These are phyloP conservation scores for Aphanoascus verrucosus DNA, from an alignment of 2,329 filamentous ascomycete species.

Conservation along the genomic window DNA sequence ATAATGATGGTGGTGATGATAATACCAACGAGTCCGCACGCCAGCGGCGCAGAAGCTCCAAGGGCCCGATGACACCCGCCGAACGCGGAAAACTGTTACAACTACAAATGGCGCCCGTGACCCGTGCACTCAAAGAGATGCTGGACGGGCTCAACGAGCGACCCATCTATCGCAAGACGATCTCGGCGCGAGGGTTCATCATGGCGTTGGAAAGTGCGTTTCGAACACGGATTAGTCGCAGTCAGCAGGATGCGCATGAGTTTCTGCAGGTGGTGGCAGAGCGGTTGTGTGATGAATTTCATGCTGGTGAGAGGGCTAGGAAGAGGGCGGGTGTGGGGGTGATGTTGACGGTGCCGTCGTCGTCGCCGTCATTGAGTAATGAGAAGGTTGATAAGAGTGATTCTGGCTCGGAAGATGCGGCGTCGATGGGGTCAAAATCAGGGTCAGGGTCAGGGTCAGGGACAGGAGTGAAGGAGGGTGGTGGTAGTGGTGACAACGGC, in stretches of 20 bases:
- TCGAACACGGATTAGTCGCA: slow-evolving; percentile 76
- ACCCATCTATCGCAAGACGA: slow-evolving; percentile 86
- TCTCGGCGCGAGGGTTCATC: slow-evolving; percentile 78
- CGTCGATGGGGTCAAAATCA: slow-evolving; percentile 28
- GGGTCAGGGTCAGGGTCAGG: slow-evolving; percentile 14
- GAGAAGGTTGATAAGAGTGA: slow-evolving; percentile 22
- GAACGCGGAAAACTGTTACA: slow-evolving; percentile 54
- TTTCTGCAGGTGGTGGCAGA: slow-evolving; percentile 92
- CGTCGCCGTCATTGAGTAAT: too few relatives aligned
- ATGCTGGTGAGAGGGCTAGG: slow-evolving; percentile 68
- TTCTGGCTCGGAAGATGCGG: slow-evolving; percentile 17
- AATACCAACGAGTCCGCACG: too few relatives aligned
- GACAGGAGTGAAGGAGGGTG: too few relatives aligned
- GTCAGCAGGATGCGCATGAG: slow-evolving; percentile 96
- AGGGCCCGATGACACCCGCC: too few relatives aligned
- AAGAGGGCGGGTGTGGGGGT: slow-evolving; percentile 23
- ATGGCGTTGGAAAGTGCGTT: slow-evolving; percentile 75
- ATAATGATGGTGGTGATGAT: too few relatives aligned
- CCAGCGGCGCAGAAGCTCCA: too few relatives aligned
- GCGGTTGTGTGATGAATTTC: slow-evolving; percentile 84
- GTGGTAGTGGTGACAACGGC: slow-evolving; percentile 24
- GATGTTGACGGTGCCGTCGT: slow-evolving; percentile 1
- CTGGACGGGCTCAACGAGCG: slow-evolving; percentile 86
- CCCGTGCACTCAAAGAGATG: slow-evolving; percentile 79
- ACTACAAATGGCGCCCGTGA: slow-evolving; percentile 71